Percentiles rank a stretch among this genome's conserved stretches.
These are phyloP conservation scores for Pontederia paniculata DNA, from an alignment of 176 grass and related monocot genomes.

Conservation along the genomic window DNA sequence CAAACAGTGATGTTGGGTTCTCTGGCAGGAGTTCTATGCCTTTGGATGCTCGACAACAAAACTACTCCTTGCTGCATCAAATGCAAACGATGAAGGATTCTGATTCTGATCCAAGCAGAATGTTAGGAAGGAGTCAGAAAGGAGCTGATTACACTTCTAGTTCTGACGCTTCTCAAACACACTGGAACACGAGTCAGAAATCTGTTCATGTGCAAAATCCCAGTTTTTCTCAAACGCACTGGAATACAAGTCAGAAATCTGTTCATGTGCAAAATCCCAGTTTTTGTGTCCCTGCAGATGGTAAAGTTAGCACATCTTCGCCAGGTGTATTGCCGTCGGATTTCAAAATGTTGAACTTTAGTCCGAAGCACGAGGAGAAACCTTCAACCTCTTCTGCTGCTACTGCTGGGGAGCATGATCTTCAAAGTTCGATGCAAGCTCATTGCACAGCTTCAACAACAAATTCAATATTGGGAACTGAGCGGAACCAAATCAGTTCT, in stretches of 20 bases:
- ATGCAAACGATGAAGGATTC: slow-evolving; percentile 52
- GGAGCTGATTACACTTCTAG: slow-evolving; percentile 25
- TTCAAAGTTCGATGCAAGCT: slow-evolving; percentile 6
- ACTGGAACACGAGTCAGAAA: slow-evolving; percentile 53
- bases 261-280: slow-evolving; percentile 32
- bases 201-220: slow-evolving; percentile 43
- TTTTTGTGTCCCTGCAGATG: slow-evolving; percentile 33
- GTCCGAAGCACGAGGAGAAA: slow-evolving; percentile 15
- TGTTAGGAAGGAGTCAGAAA: slow-evolving; percentile 40
- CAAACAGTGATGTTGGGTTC: slow-evolving; percentile 33
- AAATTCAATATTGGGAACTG: slow-evolving; percentile 2
- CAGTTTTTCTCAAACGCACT: slow-evolving; percentile 42
- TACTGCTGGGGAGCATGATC: slow-evolving; percentile 2
- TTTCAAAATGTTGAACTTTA: slow-evolving; percentile 13
- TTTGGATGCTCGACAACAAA: slow-evolving; percentile 56
- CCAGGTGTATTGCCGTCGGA: slow-evolving; percentile 34
- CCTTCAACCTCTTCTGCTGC: slow-evolving; percentile 3
- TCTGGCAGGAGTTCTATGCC: slow-evolving; percentile 38
- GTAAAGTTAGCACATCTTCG: slow-evolving; percentile 28
- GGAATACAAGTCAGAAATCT: slow-evolving; percentile 50
- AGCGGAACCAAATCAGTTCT: slow-evolving; percentile 2
- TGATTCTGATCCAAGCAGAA: slow-evolving; percentile 48
- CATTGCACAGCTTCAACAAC: slow-evolving; percentile 9
- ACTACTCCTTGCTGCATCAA: slow-evolving; percentile 71
- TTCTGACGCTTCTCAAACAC: slow-evolving; percentile 40